A percentile compares a stretch with the other conserved stretches of the same genome.
These are phyloP conservation scores for Aspergillus bridgeri DNA, from an alignment of 495 filamentous ascomycete genomes.

Conservation along the genomic window DNA sequence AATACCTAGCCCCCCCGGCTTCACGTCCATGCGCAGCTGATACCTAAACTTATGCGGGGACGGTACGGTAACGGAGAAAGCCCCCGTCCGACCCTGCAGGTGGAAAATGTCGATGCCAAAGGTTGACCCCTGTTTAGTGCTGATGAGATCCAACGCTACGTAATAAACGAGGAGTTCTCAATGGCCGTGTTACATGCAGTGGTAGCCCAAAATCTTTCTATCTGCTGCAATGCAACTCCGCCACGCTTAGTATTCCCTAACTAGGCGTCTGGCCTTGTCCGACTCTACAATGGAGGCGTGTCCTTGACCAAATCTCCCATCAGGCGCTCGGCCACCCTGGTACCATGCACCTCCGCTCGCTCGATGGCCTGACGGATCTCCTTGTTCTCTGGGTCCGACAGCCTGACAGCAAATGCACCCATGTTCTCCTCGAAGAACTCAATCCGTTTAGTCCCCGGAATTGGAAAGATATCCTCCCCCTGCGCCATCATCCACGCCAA, in stretches of 20 bases:
- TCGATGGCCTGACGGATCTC: background rate
- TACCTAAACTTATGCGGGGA: too few relatives aligned
- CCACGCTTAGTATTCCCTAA: background rate
- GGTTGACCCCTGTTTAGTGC: background rate
- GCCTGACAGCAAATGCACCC: constrained; percentile 10
- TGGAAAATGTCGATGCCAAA: too few relatives aligned
- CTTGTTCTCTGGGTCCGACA: constrained; percentile 2
- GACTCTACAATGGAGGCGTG: background rate
- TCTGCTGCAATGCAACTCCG: background rate
- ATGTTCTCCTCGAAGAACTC: constrained; percentile 58
- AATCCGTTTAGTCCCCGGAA: constrained; percentile 57
- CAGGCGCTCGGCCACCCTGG: background rate
- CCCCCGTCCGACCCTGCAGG: too few relatives aligned
- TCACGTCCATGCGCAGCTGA: too few relatives aligned
- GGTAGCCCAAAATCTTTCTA: too few relatives aligned
- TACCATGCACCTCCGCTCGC: background rate
- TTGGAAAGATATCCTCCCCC: constrained; percentile 58
- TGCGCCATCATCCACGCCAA: constrained; percentile 60
- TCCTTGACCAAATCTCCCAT: background rate
- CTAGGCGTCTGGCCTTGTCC: background rate
- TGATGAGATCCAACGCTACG: background rate
- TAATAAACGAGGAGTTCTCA: background rate
- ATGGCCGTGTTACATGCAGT: background rate
- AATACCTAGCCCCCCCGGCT: too few relatives aligned
- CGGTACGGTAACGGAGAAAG: too few relatives aligned